Evolutionary conservation across 371 early-diverging fungal species (phyloP), one percentile per base, ranked within the genome.

Genomic region (Entomophthora muscae): DNA sequence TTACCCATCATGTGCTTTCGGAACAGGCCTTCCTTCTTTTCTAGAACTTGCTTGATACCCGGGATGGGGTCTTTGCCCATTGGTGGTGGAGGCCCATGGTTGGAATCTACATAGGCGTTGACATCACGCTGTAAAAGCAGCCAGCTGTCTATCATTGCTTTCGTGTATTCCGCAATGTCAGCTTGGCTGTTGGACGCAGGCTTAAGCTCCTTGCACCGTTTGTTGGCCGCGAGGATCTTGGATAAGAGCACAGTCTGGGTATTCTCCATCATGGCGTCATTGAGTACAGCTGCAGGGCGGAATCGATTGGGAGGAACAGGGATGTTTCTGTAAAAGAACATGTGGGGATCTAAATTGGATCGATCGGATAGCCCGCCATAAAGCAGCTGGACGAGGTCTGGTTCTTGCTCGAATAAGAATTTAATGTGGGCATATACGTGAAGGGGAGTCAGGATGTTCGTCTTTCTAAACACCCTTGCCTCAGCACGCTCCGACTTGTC

Each of bases 1-100:
- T 99, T 99, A 63, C 99, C 99, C 99, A 99, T 99, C 91, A 99
- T 98, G 74, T 99, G 96, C 77, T 91, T 95, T 63, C 99, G 81
- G 82, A 99, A 99, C 53, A 99, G 76, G 68, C 99, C 99, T 72
- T 99, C 99, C 80, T 99, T 99, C 89, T 98, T 99, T 76, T 99
- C 99, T 57, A 99, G 76, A 7, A 96, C 73, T 75, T 99, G 98
- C 54, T 93, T 89, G 61, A 98, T 90, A 69, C 98, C 98, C 7
- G 89, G 83, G 21, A 93, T 83, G 0, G 79, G 74, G 7, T 71
- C 65, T 63, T 77, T 70, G 66, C 83, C 81, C n/a, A 66, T 66
- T 22, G 78, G 79, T 23, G 69, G 68, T 1, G 63, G 30, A 17
- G 65, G 68, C 53, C 70, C 67, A 70, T 83, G 88, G 73, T 90